These are phyloP conservation scores for Cairneyella variabilis DNA, from an alignment of 495 filamentous ascomycete species.

Conservation along the genomic window DNA sequence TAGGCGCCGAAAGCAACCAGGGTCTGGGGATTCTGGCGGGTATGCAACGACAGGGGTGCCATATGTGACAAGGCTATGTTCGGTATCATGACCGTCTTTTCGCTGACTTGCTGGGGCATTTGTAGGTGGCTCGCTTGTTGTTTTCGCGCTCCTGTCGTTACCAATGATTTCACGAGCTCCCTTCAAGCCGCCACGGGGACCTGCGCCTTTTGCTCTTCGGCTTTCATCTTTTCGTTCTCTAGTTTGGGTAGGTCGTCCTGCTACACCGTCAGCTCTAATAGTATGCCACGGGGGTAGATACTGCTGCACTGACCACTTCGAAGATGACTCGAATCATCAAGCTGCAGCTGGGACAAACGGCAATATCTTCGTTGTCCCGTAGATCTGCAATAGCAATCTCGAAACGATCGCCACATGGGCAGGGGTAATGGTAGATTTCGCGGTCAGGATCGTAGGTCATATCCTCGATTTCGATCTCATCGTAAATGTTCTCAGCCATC, in stretches of 20 bases:
- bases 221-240: constrained; percentile 1
- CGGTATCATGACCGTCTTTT: no score
- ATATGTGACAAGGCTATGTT: no score
- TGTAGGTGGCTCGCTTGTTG: no score
- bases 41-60: no score
- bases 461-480: constrained; percentile 99
- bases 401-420: constrained; percentile 96
- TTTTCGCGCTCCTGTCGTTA: no score
- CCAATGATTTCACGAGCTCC: no score
- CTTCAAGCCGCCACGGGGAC: constrained; percentile 14
- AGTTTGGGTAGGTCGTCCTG: constrained; percentile 20
- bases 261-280: background rate
- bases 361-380: constrained; percentile 84
- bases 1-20: no score
- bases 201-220: constrained; percentile 1
- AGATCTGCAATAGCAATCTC: constrained; percentile 85
- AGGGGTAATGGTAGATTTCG: constrained; percentile 92
- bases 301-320: constrained; percentile 59
- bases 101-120: no score
- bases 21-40: no score
- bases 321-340: constrained; percentile 95
- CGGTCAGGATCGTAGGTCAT: constrained; percentile 85
- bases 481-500: constrained; percentile 75
- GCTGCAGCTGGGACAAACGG: constrained; percentile 93
- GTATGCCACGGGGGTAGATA: background rate